Percentiles rank a stretch among this genome's conserved stretches.
Conservation (phyloP, 306 rosid genomes). For the Quercus engelmannii region DNA sequence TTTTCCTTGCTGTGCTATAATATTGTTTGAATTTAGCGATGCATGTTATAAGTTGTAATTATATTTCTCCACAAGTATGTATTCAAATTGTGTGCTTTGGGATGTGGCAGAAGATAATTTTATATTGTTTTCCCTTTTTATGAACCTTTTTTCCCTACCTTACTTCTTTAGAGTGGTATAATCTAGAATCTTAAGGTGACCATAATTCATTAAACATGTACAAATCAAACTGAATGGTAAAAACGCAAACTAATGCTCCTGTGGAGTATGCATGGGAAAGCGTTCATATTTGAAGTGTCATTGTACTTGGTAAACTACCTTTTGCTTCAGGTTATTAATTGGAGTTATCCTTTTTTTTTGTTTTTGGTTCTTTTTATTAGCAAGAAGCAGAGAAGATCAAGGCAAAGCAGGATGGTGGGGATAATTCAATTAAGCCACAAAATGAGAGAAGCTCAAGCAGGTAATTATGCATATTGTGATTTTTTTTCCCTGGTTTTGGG, state of each 20-base stretch:
- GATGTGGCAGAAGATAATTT: not conserved
- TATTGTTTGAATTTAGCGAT: not conserved
- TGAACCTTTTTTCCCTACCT: not conserved
- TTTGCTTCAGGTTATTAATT: conserved; percentile 18
- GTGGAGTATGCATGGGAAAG: not conserved
- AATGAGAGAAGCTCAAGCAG: conserved; percentile 47
- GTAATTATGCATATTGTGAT: conserved; percentile 34
- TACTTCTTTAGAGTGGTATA: not conserved
- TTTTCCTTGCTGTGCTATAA: not conserved
- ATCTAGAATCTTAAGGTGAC: not conserved
- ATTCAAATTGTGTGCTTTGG: not conserved
- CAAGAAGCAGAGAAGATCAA: conserved; percentile 64
- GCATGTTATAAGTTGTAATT: not conserved
- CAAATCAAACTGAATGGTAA: not conserved
- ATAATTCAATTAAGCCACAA: conserved; percentile 32
- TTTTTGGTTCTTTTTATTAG: conserved; percentile 31
- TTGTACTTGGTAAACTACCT: not conserved
- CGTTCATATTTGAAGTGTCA: not conserved
- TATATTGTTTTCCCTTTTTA: not conserved
- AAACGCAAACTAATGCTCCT: not conserved
- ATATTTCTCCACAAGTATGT: not conserved
- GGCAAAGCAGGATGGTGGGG: conserved; percentile 39
- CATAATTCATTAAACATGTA: not conserved
- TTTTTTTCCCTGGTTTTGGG: not conserved
- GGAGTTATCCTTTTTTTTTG: not conserved